A percentile compares a stretch with the other conserved stretches of the same genome.
These are phyloP conservation scores for Diplodia sapinea DNA, from an alignment of 2,329 filamentous ascomycete species.

Conservation along the genomic window DNA sequence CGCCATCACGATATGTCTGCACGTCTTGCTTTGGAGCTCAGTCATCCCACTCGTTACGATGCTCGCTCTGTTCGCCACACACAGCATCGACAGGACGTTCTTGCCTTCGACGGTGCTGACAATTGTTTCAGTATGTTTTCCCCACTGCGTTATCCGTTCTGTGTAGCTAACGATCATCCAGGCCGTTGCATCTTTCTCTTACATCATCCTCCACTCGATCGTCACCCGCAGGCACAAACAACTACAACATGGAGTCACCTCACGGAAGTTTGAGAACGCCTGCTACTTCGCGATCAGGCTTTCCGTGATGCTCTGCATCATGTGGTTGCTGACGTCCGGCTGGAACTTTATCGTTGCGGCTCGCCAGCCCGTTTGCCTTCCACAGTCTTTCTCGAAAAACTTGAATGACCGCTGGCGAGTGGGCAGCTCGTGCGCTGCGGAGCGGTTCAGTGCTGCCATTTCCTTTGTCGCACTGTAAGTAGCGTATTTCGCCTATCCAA, in stretches of 20 bases:
- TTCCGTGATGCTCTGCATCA: conserved; percentile 41
- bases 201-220: conserved; percentile 45
- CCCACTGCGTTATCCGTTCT: not conserved
- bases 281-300: conserved; percentile 44
- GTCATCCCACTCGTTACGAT: conserved; percentile 39
- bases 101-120: conserved; percentile 40
- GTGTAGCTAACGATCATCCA: conserved; percentile 33
- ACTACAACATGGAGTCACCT: conserved; percentile 40
- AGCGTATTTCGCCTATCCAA: not conserved
- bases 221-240: conserved; percentile 42
- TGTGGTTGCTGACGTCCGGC: conserved; percentile 48
- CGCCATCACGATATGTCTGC: conserved; percentile 44
- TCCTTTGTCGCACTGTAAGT: conserved; percentile 45
- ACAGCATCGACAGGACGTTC: conserved; percentile 40
- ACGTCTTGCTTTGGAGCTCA: conserved; percentile 45
- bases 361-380: conserved; percentile 44
- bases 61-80: conserved; percentile 41
- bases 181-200: conserved; percentile 44
- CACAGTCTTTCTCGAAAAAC: conserved; percentile 32
- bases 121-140: conserved; percentile 11
- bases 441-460: conserved; percentile 41
- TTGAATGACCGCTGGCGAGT: conserved; percentile 40
- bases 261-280: conserved; percentile 39
- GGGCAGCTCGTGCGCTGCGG: conserved; percentile 42
- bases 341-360: conserved; percentile 50